Percentiles rank a stretch among this genome's conserved stretches.
These are phyloP conservation scores for Sugiyamaella smithiae DNA, from an alignment of 805 yeast genomes.

Conservation along the genomic window DNA sequence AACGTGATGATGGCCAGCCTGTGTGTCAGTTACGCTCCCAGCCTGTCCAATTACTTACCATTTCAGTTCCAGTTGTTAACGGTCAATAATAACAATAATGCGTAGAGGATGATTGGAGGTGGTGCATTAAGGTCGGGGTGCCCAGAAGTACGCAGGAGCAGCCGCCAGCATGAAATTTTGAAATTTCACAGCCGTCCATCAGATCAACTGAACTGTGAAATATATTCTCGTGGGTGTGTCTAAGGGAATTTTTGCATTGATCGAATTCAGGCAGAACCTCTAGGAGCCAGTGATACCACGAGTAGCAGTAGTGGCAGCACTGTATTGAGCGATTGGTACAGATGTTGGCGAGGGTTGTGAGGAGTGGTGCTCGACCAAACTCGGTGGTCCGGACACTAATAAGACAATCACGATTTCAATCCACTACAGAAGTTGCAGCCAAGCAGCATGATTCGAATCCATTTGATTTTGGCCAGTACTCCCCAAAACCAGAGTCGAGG, in stretches of 20 bases:
- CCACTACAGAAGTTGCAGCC: constrained; percentile 4
- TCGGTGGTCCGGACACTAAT: background rate
- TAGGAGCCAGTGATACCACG: too few species aligned
- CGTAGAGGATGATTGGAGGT: background rate
- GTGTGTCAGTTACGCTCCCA: background rate
- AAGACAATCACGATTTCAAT: constrained; percentile 3
- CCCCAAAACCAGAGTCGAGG: constrained; percentile 20
- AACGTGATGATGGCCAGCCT: constrained; percentile 11
- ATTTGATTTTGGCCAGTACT: constrained; percentile 35
- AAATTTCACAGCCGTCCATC: constrained; percentile 4
- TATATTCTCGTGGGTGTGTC: background rate
- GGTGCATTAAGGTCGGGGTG: background rate
- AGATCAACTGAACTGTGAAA: constrained; percentile 1
- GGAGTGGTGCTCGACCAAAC: background rate
- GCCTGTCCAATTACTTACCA: background rate
- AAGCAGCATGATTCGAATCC: constrained; percentile 21
- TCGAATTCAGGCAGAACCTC: too few species aligned
- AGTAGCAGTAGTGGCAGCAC: too few species aligned
- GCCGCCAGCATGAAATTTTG: background rate
- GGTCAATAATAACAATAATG: too few species aligned
- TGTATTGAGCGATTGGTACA: too few species aligned
- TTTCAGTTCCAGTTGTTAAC: too few species aligned
- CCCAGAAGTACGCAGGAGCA: constrained; percentile 6
- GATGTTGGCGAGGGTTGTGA: background rate
- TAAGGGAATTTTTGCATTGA: background rate